Percentiles rank a stretch among this genome's conserved stretches.
Conservation (phyloP, 495 filamentous ascomycete species). For the Hypoxylon subgilvum region DNA sequence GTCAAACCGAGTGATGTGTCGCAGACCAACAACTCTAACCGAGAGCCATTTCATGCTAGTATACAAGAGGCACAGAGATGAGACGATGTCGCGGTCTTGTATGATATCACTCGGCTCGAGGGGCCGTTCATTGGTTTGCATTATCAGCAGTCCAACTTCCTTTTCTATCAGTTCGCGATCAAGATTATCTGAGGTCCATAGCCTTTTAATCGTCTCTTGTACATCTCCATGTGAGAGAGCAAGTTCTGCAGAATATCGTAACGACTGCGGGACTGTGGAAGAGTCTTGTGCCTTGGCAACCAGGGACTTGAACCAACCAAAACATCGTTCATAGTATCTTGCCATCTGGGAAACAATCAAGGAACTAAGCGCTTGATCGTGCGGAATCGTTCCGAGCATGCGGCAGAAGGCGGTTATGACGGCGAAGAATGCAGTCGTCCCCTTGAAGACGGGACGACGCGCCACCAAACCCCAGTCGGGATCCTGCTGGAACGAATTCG, state of each 20-base stretch:
- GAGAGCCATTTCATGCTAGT: slow-evolving; percentile 98
- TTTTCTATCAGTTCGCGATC: slow-evolving; percentile 58
- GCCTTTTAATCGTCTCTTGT: slow-evolving; percentile 65
- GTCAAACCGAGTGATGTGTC: slow-evolving; percentile 69
- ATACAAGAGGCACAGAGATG: slow-evolving; percentile 83
- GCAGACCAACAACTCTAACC: slow-evolving; percentile 74
- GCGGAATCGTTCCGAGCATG: slow-evolving; percentile 93
- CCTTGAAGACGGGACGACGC: slow-evolving; percentile 86
- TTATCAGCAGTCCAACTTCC: slow-evolving; percentile 72
- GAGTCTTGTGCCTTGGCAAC: slow-evolving; percentile 62
- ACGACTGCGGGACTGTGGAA: slow-evolving; percentile 44
- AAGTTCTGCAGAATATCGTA: slow-evolving; percentile 76
- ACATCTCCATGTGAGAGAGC: slow-evolving; percentile 70
- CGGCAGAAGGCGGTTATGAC: slow-evolving; percentile 88
- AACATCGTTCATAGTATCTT: slow-evolving; percentile 89
- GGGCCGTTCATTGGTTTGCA: slow-evolving; percentile 64
- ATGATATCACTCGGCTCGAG: slow-evolving; percentile 82
- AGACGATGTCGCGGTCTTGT: slow-evolving; percentile 82
- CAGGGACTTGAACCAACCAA: slow-evolving; percentile 81
- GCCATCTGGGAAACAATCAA: slow-evolving; percentile 88
- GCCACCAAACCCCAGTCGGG: slow-evolving; percentile 78
- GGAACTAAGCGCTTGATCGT: slow-evolving; percentile 92
- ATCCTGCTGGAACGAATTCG: slow-evolving; percentile 88
- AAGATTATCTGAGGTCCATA: slow-evolving; percentile 61
- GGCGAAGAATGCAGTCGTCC: slow-evolving; percentile 85